Base-by-base conservation (phyloP, 1,284 basidiomycete species). In the Cerioporus squamosus region DNA sequence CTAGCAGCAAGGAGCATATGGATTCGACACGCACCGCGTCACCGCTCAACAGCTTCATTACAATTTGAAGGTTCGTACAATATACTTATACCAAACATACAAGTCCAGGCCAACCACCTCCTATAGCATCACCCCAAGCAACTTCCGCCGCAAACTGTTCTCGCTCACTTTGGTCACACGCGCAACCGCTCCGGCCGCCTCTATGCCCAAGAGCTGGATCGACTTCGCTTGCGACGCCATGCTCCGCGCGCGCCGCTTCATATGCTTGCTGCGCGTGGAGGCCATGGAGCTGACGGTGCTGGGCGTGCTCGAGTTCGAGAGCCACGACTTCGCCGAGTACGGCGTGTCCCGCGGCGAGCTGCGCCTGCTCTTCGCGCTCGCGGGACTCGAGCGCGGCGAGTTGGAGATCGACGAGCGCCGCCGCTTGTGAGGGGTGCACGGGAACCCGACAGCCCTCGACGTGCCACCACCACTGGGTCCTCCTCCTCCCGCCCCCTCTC, bases 201-300 rank as follows among this genome's bases (percentile, higher is more conserved):
- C 60, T 23, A 29, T 31, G 4, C 60, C 60, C 15, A 57, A 18
- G 38, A 57, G 5, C 51, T 54, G 59, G 20, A 61, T 15, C 24
- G 24, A 44, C 55, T 61, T 61, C 44, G 24, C 39, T 51, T 60
- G 54, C 36, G 59, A 60, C 26, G 36, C 47, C 31, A 51, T 48
- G 36, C 33, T 40, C n/a, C 48, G 38, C 51, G 39, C 44, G 6
- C 38, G 29, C 51, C 43, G 40, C 33, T 44, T 20, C 44, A 36
- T 47, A 15, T 29, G 12, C 49, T 42, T 51, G 38, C 18, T 7
- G 38, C 17, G 26, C 5, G 9, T 29, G 6, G 26, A 29, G 6
- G 26, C 26, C 26, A 29, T 6, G 6, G 26, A 29, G 53, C 53
- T 60, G 40, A 39, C 33, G 17, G 42, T 45, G 50, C 59, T 60